Percentiles rank a stretch among this genome's conserved stretches.
phyloP scores from a whole-genome alignment of 2,329 filamentous ascomycete genomes.

The Coleophoma crateriformis region DNA sequence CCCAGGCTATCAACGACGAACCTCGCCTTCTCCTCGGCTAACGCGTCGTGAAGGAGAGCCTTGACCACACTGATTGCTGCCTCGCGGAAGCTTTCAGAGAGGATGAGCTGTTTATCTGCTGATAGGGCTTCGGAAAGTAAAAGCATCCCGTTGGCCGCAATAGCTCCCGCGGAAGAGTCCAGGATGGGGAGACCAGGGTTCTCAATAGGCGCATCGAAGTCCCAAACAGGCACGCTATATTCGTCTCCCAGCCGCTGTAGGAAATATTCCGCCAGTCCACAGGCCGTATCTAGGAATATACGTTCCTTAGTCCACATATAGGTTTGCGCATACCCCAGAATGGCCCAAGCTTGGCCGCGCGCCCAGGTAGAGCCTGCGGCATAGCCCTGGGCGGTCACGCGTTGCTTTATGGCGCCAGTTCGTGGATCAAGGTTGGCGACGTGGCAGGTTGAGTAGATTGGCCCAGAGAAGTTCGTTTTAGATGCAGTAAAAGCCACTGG shows the following conservation, averaged over 20 bases:
- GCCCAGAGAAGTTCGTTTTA: slow-evolving; percentile 1
- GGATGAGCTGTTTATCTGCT: slow-evolving; percentile 2
- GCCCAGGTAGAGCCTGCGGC: slow-evolving; percentile 40
- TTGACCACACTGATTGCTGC: slow-evolving; percentile 12
- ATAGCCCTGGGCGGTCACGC: slow-evolving; percentile 41
- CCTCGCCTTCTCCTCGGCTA: slow-evolving; percentile 8
- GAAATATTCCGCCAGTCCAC: slow-evolving; percentile 41
- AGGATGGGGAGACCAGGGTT: slow-evolving; percentile 22
- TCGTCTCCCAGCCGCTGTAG: slow-evolving; percentile 29
- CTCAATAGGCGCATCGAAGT: slow-evolving; percentile 42
- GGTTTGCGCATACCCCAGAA: slow-evolving; percentile 30
- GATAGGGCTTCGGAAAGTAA: slow-evolving; percentile 30
- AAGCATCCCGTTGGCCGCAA: slow-evolving; percentile 36
- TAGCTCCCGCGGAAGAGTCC: slow-evolving; percentile 32
- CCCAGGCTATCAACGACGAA: not conserved
- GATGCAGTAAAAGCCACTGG: slow-evolving; percentile 19
- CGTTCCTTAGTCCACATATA: slow-evolving; percentile 40
- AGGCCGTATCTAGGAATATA: slow-evolving; percentile 35
- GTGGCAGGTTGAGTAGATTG: slow-evolving; percentile 34
- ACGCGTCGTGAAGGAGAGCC: slow-evolving; percentile 12
- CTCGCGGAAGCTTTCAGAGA: slow-evolving; percentile 10
- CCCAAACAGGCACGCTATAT: slow-evolving; percentile 30
- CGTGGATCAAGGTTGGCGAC: slow-evolving; percentile 40
- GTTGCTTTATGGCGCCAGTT: slow-evolving; percentile 35
- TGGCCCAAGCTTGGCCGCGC: slow-evolving; percentile 39